Evolutionary conservation across 169 alveolate genomes (phyloP).

Genomic region (Besnoitia besnoiti): DNA sequence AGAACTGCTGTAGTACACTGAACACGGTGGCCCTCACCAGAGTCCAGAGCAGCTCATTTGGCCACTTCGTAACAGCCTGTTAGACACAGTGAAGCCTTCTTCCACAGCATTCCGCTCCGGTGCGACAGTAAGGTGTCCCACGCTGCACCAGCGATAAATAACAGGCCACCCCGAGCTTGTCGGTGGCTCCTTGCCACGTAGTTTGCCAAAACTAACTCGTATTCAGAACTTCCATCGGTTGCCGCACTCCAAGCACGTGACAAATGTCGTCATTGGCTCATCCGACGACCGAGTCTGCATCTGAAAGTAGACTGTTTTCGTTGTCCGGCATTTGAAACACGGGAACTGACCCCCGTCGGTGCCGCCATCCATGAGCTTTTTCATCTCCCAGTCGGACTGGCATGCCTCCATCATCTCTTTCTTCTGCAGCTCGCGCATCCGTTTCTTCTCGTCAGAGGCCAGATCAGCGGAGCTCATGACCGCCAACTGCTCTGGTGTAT

Average conservation of each 20-base stretch:
- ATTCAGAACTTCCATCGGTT: slow-evolving; percentile 92
- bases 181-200: no score
- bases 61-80: no score
- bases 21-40: no score
- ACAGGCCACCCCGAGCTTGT: no score
- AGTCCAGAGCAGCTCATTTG: no score
- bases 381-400: slow-evolving; percentile 95
- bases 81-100: no score
- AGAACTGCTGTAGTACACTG: no score
- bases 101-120: no score
- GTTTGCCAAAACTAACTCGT: no score
- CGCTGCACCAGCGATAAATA: no score
- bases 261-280: slow-evolving; percentile 99
- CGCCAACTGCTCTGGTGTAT: slow-evolving; percentile 84
- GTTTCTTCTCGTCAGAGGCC: slow-evolving; percentile 92
- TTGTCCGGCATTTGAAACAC: slow-evolving; percentile 92
- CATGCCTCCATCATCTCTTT: slow-evolving; percentile 85
- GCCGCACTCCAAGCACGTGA: slow-evolving; percentile 94
- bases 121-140: no score
- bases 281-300: slow-evolving; percentile 97
- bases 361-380: slow-evolving; percentile 77
- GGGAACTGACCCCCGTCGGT: slow-evolving; percentile 91
- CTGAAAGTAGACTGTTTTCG: slow-evolving; percentile 91
- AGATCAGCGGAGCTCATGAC: slow-evolving; percentile 92
- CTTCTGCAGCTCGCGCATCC: slow-evolving; percentile 81